A percentile compares a stretch with the other conserved stretches of the same genome.
phyloP scores from a whole-genome alignment of 768 basidiomycete species.

The Glaciozyma martinii region DNA sequence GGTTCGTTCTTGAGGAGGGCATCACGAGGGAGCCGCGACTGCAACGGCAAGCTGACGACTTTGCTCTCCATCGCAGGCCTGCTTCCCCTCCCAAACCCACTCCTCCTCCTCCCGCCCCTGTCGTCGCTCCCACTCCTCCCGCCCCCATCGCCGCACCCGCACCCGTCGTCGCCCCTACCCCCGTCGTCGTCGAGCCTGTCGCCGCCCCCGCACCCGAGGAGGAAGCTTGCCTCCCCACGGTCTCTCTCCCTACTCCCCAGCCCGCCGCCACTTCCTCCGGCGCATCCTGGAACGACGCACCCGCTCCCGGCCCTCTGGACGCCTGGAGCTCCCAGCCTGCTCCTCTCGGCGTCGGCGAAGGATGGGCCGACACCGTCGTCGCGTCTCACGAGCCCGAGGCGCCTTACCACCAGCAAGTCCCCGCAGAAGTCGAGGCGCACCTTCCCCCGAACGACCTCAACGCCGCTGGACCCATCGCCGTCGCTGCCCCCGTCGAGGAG shows the following conservation, averaged over 20 bases:
- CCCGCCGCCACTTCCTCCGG: constrained; percentile 14
- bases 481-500: constrained; percentile 7
- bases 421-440: constrained; percentile 25
- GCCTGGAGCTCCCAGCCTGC: constrained; percentile 31
- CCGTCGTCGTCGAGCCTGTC: constrained; percentile 5
- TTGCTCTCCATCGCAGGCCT: constrained; percentile 8
- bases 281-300: constrained; percentile 2
- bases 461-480: constrained; percentile 32
- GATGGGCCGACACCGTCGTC: constrained; percentile 34
- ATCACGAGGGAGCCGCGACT: background rate
- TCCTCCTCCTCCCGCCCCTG: constrained; percentile 15
- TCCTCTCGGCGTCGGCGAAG: constrained; percentile 32
- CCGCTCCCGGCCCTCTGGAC: constrained; percentile 22
- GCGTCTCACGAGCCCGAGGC: constrained; percentile 9
- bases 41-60: background rate
- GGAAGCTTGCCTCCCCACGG: constrained; percentile 1
- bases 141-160: constrained; percentile 3
- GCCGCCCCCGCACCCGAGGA: constrained; percentile 9
- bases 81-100: constrained; percentile 18
- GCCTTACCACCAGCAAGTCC: constrained; percentile 10
- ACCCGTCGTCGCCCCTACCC: constrained; percentile 1
- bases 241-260: constrained; percentile 20
- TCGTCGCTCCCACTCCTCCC: background rate
- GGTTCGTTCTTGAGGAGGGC: background rate
- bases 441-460: constrained; percentile 30